A percentile compares a stretch with the other conserved stretches of the same genome.
phyloP scores from a whole-genome alignment of 179 eudicot species.

The Spergularia azorica region DNA sequence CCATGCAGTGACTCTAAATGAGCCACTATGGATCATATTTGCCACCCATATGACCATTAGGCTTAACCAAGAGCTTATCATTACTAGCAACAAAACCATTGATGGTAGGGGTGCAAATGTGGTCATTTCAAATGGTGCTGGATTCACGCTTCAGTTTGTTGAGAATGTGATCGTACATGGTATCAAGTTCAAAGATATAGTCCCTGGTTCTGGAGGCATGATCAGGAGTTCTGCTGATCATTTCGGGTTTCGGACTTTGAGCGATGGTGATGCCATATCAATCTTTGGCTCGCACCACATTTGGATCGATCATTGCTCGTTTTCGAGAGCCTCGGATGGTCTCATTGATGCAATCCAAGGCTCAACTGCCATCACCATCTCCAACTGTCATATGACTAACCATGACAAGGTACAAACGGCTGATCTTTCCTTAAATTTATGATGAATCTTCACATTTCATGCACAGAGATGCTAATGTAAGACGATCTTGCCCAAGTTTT shows the following conservation, averaged over 20 bases:
- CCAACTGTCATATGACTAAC: constrained; percentile 43
- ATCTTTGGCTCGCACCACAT: constrained; percentile 42
- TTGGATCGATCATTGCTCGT: constrained; percentile 56
- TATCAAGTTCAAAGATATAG: constrained; percentile 35
- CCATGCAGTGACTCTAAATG: constrained; percentile 46
- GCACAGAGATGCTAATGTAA: background rate
- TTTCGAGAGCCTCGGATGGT: constrained; percentile 35
- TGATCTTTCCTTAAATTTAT: background rate
- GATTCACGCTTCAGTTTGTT: constrained; percentile 42
- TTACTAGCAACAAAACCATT: constrained; percentile 55
- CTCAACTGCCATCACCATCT: constrained; percentile 49
- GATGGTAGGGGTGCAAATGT: constrained; percentile 48
- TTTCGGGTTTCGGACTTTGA: constrained; percentile 41
- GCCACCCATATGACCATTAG: constrained; percentile 43
- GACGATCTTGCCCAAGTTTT: background rate
- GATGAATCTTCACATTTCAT: background rate
- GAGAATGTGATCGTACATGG: constrained; percentile 49
- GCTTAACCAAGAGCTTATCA: constrained; percentile 46
- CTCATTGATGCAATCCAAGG: constrained; percentile 41
- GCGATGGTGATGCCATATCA: constrained; percentile 59
- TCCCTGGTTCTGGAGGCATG: constrained; percentile 38
- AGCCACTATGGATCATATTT: constrained; percentile 55
- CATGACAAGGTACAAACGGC: constrained; percentile 32
- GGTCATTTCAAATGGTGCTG: constrained; percentile 43
- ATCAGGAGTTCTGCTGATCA: constrained; percentile 44